Base-by-base conservation (phyloP, 2,329 filamentous ascomycete genomes). In the Zasmidium angulare region DNA sequence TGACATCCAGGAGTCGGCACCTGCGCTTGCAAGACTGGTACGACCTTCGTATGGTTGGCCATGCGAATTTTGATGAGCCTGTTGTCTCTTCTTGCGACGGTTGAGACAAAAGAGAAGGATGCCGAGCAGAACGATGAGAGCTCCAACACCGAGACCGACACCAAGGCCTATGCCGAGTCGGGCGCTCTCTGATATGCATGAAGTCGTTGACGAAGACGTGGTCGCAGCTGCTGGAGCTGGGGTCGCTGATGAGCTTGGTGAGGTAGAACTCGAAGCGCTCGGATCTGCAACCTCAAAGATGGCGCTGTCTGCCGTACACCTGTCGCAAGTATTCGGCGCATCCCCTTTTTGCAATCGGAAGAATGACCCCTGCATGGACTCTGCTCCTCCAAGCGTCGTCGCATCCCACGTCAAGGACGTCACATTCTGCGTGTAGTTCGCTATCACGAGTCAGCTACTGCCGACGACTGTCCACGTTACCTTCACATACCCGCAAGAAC, bases 281-380 rank as follows among this genome's bases (percentile, higher is more conserved):
- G 49, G 23, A 48, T 54, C 29, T 19, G 53, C 36, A 4, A 62
- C 58, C 31, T 43, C 47, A 21, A 63, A 55, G 9, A 43, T 26
- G 1, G 53, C 31, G 24, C 57, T 64, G 20, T 53, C 51, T 21
- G 53, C 56, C n/a, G 48, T 51, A 29, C 63, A 66, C 7, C 46
- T 48, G 19, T 58, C 57, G 48, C 61, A 63, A 19, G 58, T 53
- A 46, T 61, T 61, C 12, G 60, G 61, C 48, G 52, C 40, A 26
- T 66, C 59, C 36, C 59, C 55, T 46, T 66, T 66, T 23, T 64
- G 61, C 26, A 66, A 55, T 21, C 59, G 59, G 21, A 66, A 63
- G 36, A 58, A 58, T n/a, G 62, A 58, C 9, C 54, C 21, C 4
- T 29, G 20, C 9, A 31, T 46, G 22, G 60, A 52, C 19, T 52